Evolutionary conservation across 140 eudicot species (phyloP).

Genomic region (Ambrosia hybrid): DNA sequence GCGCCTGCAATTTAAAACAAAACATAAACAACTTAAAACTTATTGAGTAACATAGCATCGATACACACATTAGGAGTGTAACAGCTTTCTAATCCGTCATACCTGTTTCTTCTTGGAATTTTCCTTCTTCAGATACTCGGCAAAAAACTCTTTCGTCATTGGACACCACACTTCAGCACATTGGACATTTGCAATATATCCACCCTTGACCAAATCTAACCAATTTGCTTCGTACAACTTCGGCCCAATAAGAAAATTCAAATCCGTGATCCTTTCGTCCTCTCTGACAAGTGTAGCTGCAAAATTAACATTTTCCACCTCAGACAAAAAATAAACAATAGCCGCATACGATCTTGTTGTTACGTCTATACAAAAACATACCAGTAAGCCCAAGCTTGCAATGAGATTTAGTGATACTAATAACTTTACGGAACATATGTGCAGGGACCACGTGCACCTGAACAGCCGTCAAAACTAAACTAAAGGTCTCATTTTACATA

Average conservation of each 20-base stretch:
- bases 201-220: slow-evolving; percentile 94
- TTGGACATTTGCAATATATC: slow-evolving; percentile 92
- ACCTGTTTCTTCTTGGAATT: slow-evolving; percentile 95
- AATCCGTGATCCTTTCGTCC: slow-evolving; percentile 91
- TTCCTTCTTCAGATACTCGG: slow-evolving; percentile 89
- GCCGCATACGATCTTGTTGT: too few relatives aligned
- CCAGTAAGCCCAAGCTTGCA: slow-evolving; percentile 98
- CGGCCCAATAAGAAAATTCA: slow-evolving; percentile 96
- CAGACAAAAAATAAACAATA: background rate
- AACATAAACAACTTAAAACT: background rate
- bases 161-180: slow-evolving; percentile 99
- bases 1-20: slow-evolving; percentile 53
- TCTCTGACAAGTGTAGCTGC: slow-evolving; percentile 96
- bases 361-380: slow-evolving; percentile 23
- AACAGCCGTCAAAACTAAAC: slow-evolving; percentile 19
- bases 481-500: background rate
- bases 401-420: slow-evolving; percentile 87
- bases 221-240: slow-evolving; percentile 95
- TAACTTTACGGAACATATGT: slow-evolving; percentile 86
- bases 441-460: slow-evolving; percentile 99
- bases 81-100: slow-evolving; percentile 2
- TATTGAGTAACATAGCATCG: background rate
- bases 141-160: slow-evolving; percentile 96
- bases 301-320: slow-evolving; percentile 4
- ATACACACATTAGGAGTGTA: background rate